These are phyloP conservation scores for Penicillium daleae DNA, from an alignment of 495 filamentous ascomycete species.

Conservation along the genomic window DNA sequence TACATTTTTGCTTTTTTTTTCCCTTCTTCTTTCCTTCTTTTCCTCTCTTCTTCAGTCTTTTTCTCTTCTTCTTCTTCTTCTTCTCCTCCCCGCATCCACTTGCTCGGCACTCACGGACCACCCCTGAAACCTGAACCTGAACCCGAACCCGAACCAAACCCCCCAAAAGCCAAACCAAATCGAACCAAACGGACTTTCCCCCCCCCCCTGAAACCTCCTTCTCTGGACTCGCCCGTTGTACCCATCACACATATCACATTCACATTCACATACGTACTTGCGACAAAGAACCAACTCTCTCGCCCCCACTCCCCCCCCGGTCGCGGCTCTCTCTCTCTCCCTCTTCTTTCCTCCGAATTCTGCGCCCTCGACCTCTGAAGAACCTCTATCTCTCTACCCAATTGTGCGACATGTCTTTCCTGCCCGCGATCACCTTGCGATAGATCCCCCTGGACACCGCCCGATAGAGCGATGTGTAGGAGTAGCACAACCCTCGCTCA, in stretches of 20 bases:
- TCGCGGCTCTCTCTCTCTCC: background rate
- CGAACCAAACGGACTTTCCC: background rate
- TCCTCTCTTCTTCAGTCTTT: background rate
- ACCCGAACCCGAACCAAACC: background rate
- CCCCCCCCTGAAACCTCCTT: slow-evolving; percentile 10
- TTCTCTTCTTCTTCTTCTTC: background rate
- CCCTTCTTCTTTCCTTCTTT: background rate
- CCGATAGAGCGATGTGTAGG: slow-evolving; percentile 24
- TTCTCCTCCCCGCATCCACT: background rate
- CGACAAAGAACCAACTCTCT: background rate
- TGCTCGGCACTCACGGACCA: slow-evolving; percentile 23
- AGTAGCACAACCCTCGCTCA: background rate
- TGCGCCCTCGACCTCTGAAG: background rate
- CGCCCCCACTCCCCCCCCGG: background rate
- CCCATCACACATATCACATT: background rate
- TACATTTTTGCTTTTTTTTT: background rate
- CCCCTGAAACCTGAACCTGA: too few species aligned
- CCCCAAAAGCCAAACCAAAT: background rate
- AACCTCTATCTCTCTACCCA: background rate
- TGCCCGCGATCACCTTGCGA: slow-evolving; percentile 15
- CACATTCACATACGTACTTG: background rate
- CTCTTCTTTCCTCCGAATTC: background rate
- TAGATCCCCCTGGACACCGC: slow-evolving; percentile 12
- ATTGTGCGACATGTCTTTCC: slow-evolving; percentile 25
- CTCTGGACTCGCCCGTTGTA: background rate